Base-by-base conservation (phyloP, 192 early-diverging fungal genomes). In the Backusella mclennaniae region DNA sequence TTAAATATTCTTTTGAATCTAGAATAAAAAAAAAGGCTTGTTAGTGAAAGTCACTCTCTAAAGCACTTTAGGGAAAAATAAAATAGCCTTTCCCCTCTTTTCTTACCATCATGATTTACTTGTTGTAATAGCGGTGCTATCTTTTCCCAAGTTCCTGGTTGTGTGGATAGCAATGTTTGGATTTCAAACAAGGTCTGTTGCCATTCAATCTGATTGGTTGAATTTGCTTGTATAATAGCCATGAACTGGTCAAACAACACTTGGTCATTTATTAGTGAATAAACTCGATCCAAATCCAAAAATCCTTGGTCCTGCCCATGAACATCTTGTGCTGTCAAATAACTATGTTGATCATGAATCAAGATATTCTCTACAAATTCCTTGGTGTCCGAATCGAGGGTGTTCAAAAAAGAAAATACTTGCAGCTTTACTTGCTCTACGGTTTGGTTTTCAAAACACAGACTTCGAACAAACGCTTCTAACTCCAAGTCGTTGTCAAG, bases 1-100 rank as follows among this genome's bases (percentile, higher is more conserved):
- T 73, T 23, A 35, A 71, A 38, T 72, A 78, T 68, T 78, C 71
- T 23, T 73, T 35, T 63, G 44, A 21, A 52, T 73, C 44, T 73
- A 59, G 12, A 71, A 31, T n/a, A 21, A 56, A 59, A 26, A 59
- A 59, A 26, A 59, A 26, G 17, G 9, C 53, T 59, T 59, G 23
- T 59, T 59, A 59, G 23, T 11, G 5, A 59, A 23, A 59, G 53
- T 23, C 52, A 1, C 46, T 11, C 19, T 19, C 6, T 8, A 19
- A 53, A 23, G 21, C 8, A 53, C 5, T 26, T 9, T 21, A 59
- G 26, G 9, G 11, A 23, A 69, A 35, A 69, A 19, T n/a, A 69
- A 39, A 41, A 69, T 7, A 41, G 2, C 9, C 14, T 33, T 12
- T 8, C 3, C 0, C 26, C 12, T 35, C 26, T 66, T 6, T 67